Percentiles rank a stretch among this genome's conserved stretches.
Evolutionary conservation across 2,329 filamentous ascomycete genomes (phyloP).

Genomic region (Colletotrichum navitas): DNA sequence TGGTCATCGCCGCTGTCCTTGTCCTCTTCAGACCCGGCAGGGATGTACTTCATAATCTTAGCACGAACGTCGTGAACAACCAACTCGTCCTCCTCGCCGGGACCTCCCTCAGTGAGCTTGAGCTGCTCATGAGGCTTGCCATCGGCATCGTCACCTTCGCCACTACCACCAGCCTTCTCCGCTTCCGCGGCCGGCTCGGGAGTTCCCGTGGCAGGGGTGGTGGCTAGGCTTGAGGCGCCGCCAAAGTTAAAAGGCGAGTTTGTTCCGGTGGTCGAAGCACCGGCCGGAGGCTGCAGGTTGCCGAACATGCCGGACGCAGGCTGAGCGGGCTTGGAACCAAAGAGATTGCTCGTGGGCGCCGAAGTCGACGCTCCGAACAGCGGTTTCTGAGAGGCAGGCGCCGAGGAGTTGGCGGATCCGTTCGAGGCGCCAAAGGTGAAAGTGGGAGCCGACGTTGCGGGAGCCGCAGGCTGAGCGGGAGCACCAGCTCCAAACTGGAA

Average conservation of each 20-base stretch:
- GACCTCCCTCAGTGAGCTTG: conserved; percentile 74
- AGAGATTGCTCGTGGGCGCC: conserved; percentile 36
- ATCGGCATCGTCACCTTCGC: conserved; percentile 60
- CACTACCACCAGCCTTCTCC: conserved; percentile 47
- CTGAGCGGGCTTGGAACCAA: conserved; percentile 43
- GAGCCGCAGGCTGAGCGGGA: conserved; percentile 28
- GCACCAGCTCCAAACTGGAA: conserved; percentile 41
- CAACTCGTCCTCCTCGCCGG: conserved; percentile 80
- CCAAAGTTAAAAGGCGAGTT: conserved; percentile 69
- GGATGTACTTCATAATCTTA: conserved; percentile 74
- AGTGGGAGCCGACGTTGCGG: conserved; percentile 40
- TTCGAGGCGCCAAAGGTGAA: conserved; percentile 44
- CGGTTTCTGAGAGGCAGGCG: conserved; percentile 35
- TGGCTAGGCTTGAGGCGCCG: conserved; percentile 71
- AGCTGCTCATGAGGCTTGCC: conserved; percentile 76
- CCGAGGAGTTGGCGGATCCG: conserved; percentile 18
- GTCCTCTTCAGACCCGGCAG: conserved; percentile 59
- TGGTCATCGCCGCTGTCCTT: conserved; percentile 58
- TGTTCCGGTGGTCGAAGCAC: conserved; percentile 60
- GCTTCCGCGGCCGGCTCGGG: conserved; percentile 65
- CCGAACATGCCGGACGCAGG: conserved; percentile 50
- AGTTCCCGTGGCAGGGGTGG: conserved; percentile 69
- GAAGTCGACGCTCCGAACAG: conserved; percentile 31
- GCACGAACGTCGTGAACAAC: conserved; percentile 77
- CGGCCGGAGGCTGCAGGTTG: conserved; percentile 57